Base-by-base conservation (phyloP, 164 flowering plant species). In the grape (Vitis vinifera) region DNA sequence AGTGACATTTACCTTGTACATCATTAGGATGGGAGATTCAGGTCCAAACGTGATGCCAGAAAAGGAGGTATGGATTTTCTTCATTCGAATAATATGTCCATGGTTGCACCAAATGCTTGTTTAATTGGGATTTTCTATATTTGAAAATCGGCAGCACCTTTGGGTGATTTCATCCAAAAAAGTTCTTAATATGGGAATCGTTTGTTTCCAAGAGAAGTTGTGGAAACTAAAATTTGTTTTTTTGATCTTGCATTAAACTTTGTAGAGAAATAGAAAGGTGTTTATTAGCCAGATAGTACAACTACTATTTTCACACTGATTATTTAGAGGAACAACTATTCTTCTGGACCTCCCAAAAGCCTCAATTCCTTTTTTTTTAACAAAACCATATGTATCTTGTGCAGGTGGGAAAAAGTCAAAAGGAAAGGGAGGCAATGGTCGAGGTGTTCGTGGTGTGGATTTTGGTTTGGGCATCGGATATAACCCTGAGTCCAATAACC, bases 391-490 rank as follows among this genome's bases (percentile, higher is more conserved):
- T 53, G 62, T 75, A 13, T 51, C 44, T 61, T 74, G 27, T 77
- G 78, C 86, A 87, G 97, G 97, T 83, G 98, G 94, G 55, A 92
- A 85, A 69, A 91, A 82, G 68, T 88, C 81, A 55, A 84, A 79
- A 82, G 94, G 91, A 23, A 88, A 84, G 72, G 91, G 87, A 71
- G 88, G 82, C 51, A 74, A 83, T 55, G 89, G 92, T 74, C 86
- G 91, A 70, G 99, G 98, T 62, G 97, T 95, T 23, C 96, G 99
- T 59, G 99, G 99, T 55, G 98, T 95, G 76, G 98, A 95, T 83
- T 95, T 75, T 81, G 99, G 99, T 66, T 78, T 95, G 74, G 99
- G 99, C 30, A 93, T 95, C 75, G 99, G 99, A 17, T 95, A 90
- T 69, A 88, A 72, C 73, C 65, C 89, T 9, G 97, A 93, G 65